These are phyloP conservation scores for Exophiala sp. DNA, from an alignment of 2,329 filamentous ascomycete species.

Conservation along the genomic window DNA sequence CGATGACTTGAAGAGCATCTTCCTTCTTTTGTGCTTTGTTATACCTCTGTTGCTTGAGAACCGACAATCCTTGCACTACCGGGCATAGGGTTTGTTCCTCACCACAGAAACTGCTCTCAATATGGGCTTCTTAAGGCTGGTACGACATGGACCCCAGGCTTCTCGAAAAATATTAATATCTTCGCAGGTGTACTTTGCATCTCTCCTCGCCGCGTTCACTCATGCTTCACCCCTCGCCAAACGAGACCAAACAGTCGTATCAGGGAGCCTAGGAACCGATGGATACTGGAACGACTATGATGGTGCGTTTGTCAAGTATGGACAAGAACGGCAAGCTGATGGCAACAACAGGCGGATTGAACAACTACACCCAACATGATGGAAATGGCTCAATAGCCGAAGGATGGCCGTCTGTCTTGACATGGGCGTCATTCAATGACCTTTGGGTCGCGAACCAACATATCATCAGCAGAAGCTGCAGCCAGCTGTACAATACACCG, in stretches of 20 bases:
- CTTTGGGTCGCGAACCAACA: constrained; percentile 33
- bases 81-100: too few species aligned
- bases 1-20: too few species aligned
- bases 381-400: constrained; percentile 31
- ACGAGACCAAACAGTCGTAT: constrained; percentile 20
- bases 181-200: constrained; percentile 8
- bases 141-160: not conserved
- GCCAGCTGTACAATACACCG: constrained; percentile 31
- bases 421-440: constrained; percentile 32
- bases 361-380: constrained; percentile 33
- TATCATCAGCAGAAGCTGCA: constrained; percentile 38
- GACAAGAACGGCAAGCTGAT: not conserved
- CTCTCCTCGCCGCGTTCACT: constrained; percentile 5
- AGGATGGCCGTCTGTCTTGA: constrained; percentile 32
- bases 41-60: too few species aligned
- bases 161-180: not conserved
- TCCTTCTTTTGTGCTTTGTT: too few species aligned
- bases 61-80: too few species aligned
- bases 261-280: constrained; percentile 24
- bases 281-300: constrained; percentile 27
- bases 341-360: constrained; percentile 24
- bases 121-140: not conserved
- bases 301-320: constrained; percentile 6
- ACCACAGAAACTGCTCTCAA: not conserved
- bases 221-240: constrained; percentile 13